These are phyloP conservation scores for Podospora pseudocomata DNA, from an alignment of 495 filamentous ascomycete genomes.

Conservation along the genomic window DNA sequence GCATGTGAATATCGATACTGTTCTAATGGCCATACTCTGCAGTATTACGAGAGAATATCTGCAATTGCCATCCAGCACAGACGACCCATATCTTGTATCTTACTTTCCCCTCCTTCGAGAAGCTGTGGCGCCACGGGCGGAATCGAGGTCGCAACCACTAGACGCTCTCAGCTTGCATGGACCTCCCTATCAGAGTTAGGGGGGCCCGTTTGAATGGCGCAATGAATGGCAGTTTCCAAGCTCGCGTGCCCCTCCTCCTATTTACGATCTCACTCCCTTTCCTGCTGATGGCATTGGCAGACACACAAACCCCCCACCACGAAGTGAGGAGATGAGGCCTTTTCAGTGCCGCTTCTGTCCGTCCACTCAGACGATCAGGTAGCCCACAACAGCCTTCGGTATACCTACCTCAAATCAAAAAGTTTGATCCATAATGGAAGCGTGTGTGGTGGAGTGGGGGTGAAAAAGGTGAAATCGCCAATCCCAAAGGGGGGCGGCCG, in stretches of 20 bases:
- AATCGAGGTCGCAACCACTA: neutral
- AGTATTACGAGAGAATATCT: neutral
- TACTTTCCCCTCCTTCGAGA: conserved; percentile 2
- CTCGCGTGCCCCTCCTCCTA: neutral
- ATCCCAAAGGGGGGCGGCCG: neutral
- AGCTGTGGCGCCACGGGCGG: conserved; percentile 1
- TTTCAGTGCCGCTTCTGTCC: neutral
- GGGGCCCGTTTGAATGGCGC: neutral
- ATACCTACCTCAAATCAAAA: neutral
- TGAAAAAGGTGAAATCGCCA: neutral
- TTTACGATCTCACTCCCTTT: neutral
- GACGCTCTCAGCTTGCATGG: neutral
- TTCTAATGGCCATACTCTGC: neutral
- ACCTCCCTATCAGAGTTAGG: conserved; percentile 12
- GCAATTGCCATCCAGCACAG: neutral
- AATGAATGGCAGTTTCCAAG: neutral
- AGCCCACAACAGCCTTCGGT: neutral
- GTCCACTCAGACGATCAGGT: neutral
- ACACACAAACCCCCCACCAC: neutral
- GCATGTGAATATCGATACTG: neutral
- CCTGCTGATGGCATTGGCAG: neutral
- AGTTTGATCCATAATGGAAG: neutral
- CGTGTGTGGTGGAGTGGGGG: neutral
- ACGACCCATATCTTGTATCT: neutral
- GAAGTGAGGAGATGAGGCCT: neutral